A percentile compares a stretch with the other conserved stretches of the same genome.
phyloP scores from a whole-genome alignment of 345 rosid genomes.

The Balakata baccata region DNA sequence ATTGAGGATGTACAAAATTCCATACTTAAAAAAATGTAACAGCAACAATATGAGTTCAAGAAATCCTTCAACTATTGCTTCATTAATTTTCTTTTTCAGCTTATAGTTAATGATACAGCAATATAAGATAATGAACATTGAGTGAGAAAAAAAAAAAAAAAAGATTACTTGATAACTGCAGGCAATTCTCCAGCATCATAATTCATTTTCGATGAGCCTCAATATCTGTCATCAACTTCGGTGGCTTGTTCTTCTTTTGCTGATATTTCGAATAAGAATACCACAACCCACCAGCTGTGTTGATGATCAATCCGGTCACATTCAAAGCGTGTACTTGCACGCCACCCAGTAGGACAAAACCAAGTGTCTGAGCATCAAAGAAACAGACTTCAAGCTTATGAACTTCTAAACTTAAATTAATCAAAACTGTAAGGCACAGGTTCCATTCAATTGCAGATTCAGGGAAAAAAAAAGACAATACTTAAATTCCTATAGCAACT shows the following conservation, averaged over 20 bases:
- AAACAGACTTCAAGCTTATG: not conserved
- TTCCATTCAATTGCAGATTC: not conserved
- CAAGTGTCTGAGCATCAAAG: constrained; percentile 59
- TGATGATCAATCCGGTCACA: constrained; percentile 75
- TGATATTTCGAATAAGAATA: constrained; percentile 79
- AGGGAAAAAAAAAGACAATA: not conserved
- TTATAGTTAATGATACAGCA: not conserved
- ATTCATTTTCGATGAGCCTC: constrained; percentile 64
- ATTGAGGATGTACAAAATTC: too few species aligned
- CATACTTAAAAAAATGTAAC: too few species aligned
- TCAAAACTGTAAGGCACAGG: not conserved
- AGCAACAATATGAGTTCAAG: too few species aligned
- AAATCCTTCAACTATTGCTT: not conserved
- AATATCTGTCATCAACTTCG: constrained; percentile 46
- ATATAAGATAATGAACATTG: not conserved
- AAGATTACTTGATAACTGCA: not conserved
- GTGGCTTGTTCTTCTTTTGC: constrained; percentile 64
- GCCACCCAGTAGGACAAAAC: constrained; percentile 87
- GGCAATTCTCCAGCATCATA: not conserved
- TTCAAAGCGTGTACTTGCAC: constrained; percentile 85
- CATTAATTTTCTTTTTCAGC: not conserved
- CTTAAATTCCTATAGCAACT: not conserved
- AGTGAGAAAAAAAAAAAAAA: not conserved
- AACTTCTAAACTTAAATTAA: not conserved
- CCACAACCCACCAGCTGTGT: constrained; percentile 95